Conservation (phyloP, 176 grass and related monocot genomes). For the Coix lacrymajobi region DNA sequence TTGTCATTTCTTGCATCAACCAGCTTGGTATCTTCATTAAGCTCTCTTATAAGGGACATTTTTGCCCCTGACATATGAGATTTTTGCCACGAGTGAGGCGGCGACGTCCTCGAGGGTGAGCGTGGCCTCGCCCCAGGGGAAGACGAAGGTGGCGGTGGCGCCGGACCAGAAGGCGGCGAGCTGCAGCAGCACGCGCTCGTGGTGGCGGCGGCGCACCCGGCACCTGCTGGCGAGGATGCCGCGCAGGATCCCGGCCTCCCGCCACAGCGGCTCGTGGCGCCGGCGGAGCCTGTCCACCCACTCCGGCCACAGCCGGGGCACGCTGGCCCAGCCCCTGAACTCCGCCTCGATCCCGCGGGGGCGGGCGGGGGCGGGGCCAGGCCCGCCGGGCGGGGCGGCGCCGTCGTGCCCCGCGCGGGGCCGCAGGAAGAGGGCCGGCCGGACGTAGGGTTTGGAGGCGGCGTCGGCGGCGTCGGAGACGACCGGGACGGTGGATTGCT, state of each 20-base stretch:
- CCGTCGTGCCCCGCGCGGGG: background rate
- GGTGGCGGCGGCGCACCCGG: background rate
- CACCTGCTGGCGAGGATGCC: slow-evolving; percentile 25
- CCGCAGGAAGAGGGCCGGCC: slow-evolving; percentile 13
- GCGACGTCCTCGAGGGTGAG: slow-evolving; percentile 43
- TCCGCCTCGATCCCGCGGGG: background rate
- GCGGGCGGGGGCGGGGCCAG: background rate
- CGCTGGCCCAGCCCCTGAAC: slow-evolving; percentile 32
- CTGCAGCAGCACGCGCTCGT: slow-evolving; percentile 18
- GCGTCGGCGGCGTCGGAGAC: background rate
- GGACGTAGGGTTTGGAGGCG: background rate
- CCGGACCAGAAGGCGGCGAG: slow-evolving; percentile 34
- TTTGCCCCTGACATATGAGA: background rate
- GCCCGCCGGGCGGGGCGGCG: background rate
- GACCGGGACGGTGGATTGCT: background rate
- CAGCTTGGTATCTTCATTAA: background rate
- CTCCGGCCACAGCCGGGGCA: slow-evolving; percentile 15
- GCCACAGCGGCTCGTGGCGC: slow-evolving; percentile 29
- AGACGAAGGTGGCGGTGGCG: slow-evolving; percentile 40
- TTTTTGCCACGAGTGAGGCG: no score
- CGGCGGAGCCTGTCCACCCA: slow-evolving; percentile 50
- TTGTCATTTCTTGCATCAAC: background rate
- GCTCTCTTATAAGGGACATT: background rate
- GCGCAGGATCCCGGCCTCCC: slow-evolving; percentile 25
- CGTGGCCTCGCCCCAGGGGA: slow-evolving; percentile 59